These are phyloP conservation scores for Pythium inflatum DNA, from an alignment of 352 stramenopile species.

Conservation along the genomic window DNA sequence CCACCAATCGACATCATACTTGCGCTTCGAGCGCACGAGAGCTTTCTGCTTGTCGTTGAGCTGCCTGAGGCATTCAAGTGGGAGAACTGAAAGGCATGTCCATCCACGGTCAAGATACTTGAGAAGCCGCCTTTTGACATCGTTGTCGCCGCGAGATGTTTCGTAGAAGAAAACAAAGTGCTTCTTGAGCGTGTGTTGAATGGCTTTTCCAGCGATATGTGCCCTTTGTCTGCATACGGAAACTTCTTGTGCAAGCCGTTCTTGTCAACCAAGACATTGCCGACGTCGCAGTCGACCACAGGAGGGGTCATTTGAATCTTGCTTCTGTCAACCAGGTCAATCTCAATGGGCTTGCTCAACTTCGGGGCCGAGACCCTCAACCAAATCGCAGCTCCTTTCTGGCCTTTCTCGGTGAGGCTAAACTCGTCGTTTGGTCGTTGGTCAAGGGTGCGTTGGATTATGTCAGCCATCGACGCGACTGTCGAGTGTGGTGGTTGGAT, in stretches of 20 bases:
- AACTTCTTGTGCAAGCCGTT: constrained; percentile 28
- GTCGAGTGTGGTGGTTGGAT: constrained; percentile 27
- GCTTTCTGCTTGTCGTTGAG: neutral
- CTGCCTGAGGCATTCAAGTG: neutral
- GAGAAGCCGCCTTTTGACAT: constrained; percentile 18
- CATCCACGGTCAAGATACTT: constrained; percentile 35
- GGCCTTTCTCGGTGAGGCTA: constrained; percentile 2
- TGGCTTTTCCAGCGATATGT: neutral
- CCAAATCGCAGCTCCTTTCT: constrained; percentile 23
- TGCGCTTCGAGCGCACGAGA: neutral
- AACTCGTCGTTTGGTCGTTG: constrained; percentile 1
- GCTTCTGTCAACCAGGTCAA: constrained; percentile 30
- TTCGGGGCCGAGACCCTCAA: constrained; percentile 4
- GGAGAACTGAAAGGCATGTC: constrained; percentile 30
- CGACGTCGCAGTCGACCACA: constrained; percentile 31
- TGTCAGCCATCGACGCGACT: neutral
- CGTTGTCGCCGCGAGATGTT: neutral
- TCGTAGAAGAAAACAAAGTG: constrained; percentile 34
- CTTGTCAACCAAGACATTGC: constrained; percentile 33
- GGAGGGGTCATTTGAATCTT: constrained; percentile 5
- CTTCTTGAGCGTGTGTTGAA: constrained; percentile 24
- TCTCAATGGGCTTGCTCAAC: constrained; percentile 14
- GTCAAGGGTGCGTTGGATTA: neutral
- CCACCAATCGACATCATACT: constrained; percentile 17
- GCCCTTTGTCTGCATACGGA: constrained; percentile 4